phyloP scores from a whole-genome alignment of 441 rosid genomes.

The Pelargonium australe region DNA sequence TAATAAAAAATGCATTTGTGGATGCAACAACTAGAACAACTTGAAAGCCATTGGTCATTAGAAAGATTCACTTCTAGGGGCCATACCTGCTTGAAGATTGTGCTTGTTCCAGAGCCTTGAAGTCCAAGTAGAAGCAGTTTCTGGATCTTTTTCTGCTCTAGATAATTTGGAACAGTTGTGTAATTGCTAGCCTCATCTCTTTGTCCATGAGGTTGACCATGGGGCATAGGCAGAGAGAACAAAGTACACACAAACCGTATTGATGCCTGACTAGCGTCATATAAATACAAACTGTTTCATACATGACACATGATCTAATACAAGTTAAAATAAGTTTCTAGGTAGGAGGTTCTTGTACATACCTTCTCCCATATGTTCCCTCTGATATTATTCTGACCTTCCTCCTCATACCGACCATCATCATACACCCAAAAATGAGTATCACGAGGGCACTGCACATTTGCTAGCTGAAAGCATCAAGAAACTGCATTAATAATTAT shows the following conservation, averaged over 20 bases:
- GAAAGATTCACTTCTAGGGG: constrained; percentile 6
- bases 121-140: constrained; percentile 67
- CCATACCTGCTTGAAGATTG: constrained; percentile 75
- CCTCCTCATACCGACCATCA: constrained; percentile 99
- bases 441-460: constrained; percentile 94
- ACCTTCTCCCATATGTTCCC: constrained; percentile 99
- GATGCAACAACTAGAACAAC: no score
- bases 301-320: constrained; percentile 12
- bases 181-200: constrained; percentile 60
- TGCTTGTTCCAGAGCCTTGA: constrained; percentile 75
- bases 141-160: constrained; percentile 57
- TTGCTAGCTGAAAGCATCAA: constrained; percentile 60
- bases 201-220: constrained; percentile 44
- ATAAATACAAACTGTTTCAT: constrained; percentile 27
- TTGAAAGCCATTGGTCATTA: no score
- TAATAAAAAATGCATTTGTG: no score
- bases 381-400: constrained; percentile 95
- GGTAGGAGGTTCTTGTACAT: constrained; percentile 17
- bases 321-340: neutral
- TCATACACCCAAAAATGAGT: constrained; percentile 99
- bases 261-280: constrained; percentile 58
- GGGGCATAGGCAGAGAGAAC: constrained; percentile 68
- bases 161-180: constrained; percentile 52
- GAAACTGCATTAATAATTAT: constrained; percentile 2
- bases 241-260: constrained; percentile 59